Evolutionary conservation across 2,329 filamentous ascomycete species (phyloP), one percentile per base, ranked within the genome.

Genomic region (Cladosporium oxysporum): DNA sequence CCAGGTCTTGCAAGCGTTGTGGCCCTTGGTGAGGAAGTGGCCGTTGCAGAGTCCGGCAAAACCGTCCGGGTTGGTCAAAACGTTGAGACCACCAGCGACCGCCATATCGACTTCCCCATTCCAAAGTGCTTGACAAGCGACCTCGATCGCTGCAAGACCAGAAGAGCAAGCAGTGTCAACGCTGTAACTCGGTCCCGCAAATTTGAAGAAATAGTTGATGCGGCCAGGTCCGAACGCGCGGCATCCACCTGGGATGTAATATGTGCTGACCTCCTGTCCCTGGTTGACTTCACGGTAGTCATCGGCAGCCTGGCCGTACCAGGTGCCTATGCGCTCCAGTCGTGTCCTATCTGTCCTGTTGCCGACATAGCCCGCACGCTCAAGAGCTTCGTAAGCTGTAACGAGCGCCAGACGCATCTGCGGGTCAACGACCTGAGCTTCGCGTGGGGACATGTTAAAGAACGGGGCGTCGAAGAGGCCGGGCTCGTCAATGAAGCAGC

Each of bases 391-490:
- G 21, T 69, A 70, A 23, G 73, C 71, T n/a, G 72, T 73, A 21
- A 72, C 52, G 4, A 75, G 65, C 6, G 71, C 70, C 11, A 75
- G 55, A 10, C 73, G 69, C 58, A 69, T 66, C 12, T 64, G 60
- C 8, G 72, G 72, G 64, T 73, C 72, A 7, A 69, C 64, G 35
- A 69, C 65, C 21, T 68, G 62, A 35, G 72, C 71, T 62, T 76
- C 74, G 26, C 71, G 59, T 16, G 74, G 75, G 12, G 71, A 74
- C 71, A 81, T 79, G 53, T 79, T 76, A 71, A 82, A 82, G 65
- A 81, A 79, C 0, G 69, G 68, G 2, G 75, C 67, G 68, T 82
- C 79, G 62, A 82, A 81, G 1, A 73, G 33, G 0, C 75, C 78
- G 0, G 79, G 76, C 4, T 76, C 58, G 16, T 78, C 71, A n/a